phyloP scores from a whole-genome alignment of 2,329 filamentous ascomycete species.

The Fonsecaea monophora region DNA sequence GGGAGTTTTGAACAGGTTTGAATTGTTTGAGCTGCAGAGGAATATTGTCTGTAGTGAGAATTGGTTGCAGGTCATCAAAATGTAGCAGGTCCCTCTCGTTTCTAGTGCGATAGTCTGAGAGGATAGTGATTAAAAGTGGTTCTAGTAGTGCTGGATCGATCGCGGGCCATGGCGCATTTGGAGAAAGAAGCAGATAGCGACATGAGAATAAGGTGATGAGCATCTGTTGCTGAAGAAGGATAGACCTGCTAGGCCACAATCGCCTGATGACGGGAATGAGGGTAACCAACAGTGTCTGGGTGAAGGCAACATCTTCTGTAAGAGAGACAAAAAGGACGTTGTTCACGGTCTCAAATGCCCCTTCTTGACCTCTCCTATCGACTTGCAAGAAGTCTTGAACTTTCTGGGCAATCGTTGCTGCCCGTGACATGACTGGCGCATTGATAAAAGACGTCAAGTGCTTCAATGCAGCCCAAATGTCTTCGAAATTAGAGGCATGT shows the following conservation, averaged over 20 bases:
- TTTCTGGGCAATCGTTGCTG: conserved; percentile 29
- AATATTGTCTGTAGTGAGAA: conserved; percentile 35
- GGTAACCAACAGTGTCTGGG: conserved; percentile 64
- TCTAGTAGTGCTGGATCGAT: conserved; percentile 31
- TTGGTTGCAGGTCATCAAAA: conserved; percentile 75
- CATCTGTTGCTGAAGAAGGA: conserved; percentile 76
- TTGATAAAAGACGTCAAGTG: conserved; percentile 33
- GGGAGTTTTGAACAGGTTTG: conserved; percentile 47
- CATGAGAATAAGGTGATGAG: conserved; percentile 73
- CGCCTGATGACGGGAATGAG: conserved; percentile 74
- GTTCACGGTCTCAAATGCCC: conserved; percentile 79
- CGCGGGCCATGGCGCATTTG: conserved; percentile 48
- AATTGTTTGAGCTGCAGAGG: conserved; percentile 49
- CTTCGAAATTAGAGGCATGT: conserved; percentile 27
- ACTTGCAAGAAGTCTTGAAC: conserved; percentile 27
- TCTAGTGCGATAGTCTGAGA: conserved; percentile 76
- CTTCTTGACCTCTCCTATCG: conserved; percentile 61
- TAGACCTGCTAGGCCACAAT: conserved; percentile 75
- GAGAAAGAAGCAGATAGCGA: conserved; percentile 63
- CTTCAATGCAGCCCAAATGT: conserved; percentile 34
- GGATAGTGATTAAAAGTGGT: conserved; percentile 57
- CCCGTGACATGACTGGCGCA: conserved; percentile 34
- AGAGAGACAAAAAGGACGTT: conserved; percentile 69
- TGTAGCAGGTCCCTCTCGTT: conserved; percentile 75
- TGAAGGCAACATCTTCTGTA: conserved; percentile 71